Base-by-base conservation (phyloP, 164 flowering plant species). In the Sextonia rubra region DNA sequence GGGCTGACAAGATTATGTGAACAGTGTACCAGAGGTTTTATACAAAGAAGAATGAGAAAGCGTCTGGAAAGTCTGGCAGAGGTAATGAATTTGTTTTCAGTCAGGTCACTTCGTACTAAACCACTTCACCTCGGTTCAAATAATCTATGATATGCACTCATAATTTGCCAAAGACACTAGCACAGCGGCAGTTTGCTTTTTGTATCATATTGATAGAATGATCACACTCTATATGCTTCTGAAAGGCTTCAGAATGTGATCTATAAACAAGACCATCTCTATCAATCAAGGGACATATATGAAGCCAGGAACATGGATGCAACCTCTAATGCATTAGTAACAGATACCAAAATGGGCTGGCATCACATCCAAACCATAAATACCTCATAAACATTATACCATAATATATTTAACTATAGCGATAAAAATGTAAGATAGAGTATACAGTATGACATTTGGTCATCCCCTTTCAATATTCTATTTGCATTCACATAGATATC, bases 31-130 rank as follows among this genome's bases (percentile, higher is more conserved):
- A 83, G 86, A 80, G 89, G 97, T 6, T 90, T 88, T 61, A 84
- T 92, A 67, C 95, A 90, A 64, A 84, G 98, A 79, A 83, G 88
- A 76, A 85, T 94, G 89, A 83, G 88, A 76, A 89, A 67, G 70
- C 85, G 90, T 3, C 69, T 88, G 76, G 89, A 89, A 63, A 78
- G 78, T 71, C 71, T 94, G 75, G 82, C 87, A 26, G 77, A 94
- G 97, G 98, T 92, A 79, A 80, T 47, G 37, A 73, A 32, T 62
- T 37, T 52, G 14, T 52, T 66, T 15, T 62, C 69, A 66, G 23
- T 24, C 2, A 37, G 15, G 29, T 17, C 3, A 2, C 47, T 17
- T 47, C 3, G 27, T 47, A 29, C 17, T 48, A 11, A 49, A 66
- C 9, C 60, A 23, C 47, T 55, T 66, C 47, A 56, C 27, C 24